Conservation (phyloP, 2,329 filamentous ascomycete genomes). For the Diaporthe sp. region DNA sequence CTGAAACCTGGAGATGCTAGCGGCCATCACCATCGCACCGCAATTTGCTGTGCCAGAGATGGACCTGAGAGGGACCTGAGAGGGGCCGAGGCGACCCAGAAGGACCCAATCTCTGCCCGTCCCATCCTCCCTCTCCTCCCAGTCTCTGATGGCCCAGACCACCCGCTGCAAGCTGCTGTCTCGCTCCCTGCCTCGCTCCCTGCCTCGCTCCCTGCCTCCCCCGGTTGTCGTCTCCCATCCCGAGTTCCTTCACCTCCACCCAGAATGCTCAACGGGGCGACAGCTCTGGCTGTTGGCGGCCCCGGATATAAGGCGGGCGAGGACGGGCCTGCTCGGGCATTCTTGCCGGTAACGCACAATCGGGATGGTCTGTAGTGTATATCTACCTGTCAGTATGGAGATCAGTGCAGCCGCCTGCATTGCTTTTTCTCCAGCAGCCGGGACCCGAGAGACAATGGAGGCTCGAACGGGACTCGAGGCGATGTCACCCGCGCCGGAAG, state of each 20-base stretch:
- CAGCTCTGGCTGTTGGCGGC: neutral
- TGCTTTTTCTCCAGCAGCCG: constrained; percentile 18
- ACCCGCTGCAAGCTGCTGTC: neutral
- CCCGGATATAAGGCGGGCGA: constrained; percentile 17
- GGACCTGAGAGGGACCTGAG: no score
- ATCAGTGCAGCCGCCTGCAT: constrained; percentile 7
- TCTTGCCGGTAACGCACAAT: neutral
- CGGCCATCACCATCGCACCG: constrained; percentile 8
- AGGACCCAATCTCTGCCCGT: neutral
- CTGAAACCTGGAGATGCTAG: constrained; percentile 18
- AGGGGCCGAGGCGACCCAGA: neutral
- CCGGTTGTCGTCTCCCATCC: no score
- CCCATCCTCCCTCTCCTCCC: no score
- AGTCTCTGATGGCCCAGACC: neutral
- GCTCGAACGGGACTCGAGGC: constrained; percentile 13
- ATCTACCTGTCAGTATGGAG: constrained; percentile 19
- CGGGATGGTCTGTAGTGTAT: neutral
- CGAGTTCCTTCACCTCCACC: no score
- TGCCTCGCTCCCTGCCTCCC: neutral
- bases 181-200: neutral
- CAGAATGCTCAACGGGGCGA: no score
- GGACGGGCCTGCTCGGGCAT: neutral
- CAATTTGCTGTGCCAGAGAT: constrained; percentile 9
- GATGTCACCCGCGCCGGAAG: constrained; percentile 22
- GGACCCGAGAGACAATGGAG: constrained; percentile 17